Evolutionary conservation across 78 protist species (phyloP), one percentile per base, ranked within the genome.

Genomic region (Speleostelium caveatum): DNA sequence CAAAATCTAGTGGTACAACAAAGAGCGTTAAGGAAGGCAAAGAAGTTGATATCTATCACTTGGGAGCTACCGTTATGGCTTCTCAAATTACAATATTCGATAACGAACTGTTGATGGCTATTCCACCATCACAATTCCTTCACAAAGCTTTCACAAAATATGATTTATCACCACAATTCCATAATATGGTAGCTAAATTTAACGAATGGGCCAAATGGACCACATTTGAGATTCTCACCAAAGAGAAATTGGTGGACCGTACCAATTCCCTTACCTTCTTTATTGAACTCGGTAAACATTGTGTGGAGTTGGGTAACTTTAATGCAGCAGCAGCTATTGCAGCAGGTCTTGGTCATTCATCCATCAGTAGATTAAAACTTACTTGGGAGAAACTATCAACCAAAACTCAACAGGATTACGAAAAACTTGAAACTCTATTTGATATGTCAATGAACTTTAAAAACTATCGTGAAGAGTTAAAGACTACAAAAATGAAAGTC

Each of bases 121-220:
- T 83, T 33, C 91, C 86, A 33, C 73, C 56, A 42, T 41, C 75
- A 6, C 91, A 83, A 60, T 83, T 83, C 75, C 75, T 83, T 19
- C 91, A 83, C 67, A 69, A 69, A 28, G 61, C 72, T 22, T 83
- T 71, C 60, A 69, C 91, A 39, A 83, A 83, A n/a, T 53, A 26
- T 0, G 60, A 62, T 19, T 12, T 0, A 22, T 83, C 91, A 30
- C 91, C 77, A 8, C 75, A 83, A 42, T 83, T 69, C 68, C 91
- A 83, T 16, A 33, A 71, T 30, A 83, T 83, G 91, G 91, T 83
- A 5, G 58, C 30, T 5, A 67, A 60, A 28, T 83, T 83, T 36
- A 83, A 83, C n/a, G 72, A 83, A 45, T 83, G 91, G 91, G 91
- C 91, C 2, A 39, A 49, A 35, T 83, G 79, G 77, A 69, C 91